Evolutionary conservation across 805 yeast species (phyloP).

Genomic region (Saturnispora besseyi): DNA sequence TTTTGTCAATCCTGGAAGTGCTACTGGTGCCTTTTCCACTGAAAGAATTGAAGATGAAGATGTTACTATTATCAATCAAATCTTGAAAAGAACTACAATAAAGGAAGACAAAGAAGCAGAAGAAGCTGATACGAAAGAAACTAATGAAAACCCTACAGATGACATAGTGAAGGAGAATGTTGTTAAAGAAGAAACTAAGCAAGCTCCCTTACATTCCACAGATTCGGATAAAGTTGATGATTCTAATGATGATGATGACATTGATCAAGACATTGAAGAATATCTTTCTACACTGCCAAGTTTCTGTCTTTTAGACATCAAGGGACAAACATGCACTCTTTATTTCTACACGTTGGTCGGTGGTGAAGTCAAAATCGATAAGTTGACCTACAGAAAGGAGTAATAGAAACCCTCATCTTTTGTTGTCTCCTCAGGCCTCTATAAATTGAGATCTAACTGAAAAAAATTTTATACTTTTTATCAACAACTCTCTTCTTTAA

Average conservation of each 20-base stretch:
- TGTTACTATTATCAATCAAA: conserved; percentile 31
- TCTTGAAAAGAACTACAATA: conserved; percentile 16
- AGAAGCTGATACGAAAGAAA: conserved; percentile 1
- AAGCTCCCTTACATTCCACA: too few relatives aligned
- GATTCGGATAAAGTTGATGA: too few relatives aligned
- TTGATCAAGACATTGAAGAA: conserved; percentile 17
- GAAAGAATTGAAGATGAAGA: conserved; percentile 53
- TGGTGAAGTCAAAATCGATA: conserved; percentile 81
- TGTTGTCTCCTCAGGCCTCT: background rate
- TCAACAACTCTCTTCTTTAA: background rate
- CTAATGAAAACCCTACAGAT: background rate
- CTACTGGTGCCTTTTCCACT: conserved; percentile 80
- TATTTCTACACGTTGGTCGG: conserved; percentile 76
- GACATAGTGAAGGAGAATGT: background rate
- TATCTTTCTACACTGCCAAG: conserved; percentile 53
- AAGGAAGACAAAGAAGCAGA: background rate
- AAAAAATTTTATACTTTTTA: background rate
- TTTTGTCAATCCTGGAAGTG: conserved; percentile 94
- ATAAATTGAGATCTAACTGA: background rate
- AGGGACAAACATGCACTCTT: conserved; percentile 65
- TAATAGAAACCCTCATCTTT: background rate
- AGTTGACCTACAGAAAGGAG: conserved; percentile 5
- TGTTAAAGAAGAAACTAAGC: background rate
- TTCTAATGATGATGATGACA: too few relatives aligned
- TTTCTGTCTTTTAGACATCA: conserved; percentile 82